Base-by-base conservation (phyloP, 2,329 filamentous ascomycete genomes). In the Pseudocercospora pini-densiflorae region DNA sequence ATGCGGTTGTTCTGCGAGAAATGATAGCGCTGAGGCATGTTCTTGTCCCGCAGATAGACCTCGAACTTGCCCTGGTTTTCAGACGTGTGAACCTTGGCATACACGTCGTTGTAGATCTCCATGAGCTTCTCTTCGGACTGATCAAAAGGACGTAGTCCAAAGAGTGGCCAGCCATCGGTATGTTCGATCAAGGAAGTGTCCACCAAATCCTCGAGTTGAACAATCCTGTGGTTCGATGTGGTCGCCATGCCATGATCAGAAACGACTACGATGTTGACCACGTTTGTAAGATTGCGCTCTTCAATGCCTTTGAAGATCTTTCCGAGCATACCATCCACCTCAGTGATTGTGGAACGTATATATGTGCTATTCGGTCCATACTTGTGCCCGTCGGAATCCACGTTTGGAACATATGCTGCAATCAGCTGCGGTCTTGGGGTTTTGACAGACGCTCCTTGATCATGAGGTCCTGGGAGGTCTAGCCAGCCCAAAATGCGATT, bases 241-340 rank as follows among this genome's bases (percentile, higher is more conserved):
- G 93, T 97, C 1, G 95, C 95, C 95, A 99, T 99, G 59, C 95
- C 95, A 77, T 99, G 95, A 77, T 99, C 95, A 0, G 93, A 97
- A 2, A 99, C 94, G n/a, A 99, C 86, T 36, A 99, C 89, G 7
- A 99, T 86, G 71, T 99, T 99, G 76, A 98, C 92, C 67, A 99
- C 91, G 21, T 90, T 77, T 0, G 93, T 97, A 59, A 99, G 81
- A 76, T 98, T 97, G 58, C 95, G 89, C 55, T 86, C 81, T 68
- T 94, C 87, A 0, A 99, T 83, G 0, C 94, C 94, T 1, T 83
- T 78, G 74, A 98, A 90, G 1, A 99, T 81, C 23, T 86, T 79
- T 29, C 89, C 90, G 27, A 99, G 83, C 92, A 98, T 96, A 1
- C 79, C 81, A 77, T 99, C 95, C 1, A 92, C 94, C n/a, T 87